Conservation (phyloP, 805 yeast species). For the Saturnispora gosingensis region DNA sequence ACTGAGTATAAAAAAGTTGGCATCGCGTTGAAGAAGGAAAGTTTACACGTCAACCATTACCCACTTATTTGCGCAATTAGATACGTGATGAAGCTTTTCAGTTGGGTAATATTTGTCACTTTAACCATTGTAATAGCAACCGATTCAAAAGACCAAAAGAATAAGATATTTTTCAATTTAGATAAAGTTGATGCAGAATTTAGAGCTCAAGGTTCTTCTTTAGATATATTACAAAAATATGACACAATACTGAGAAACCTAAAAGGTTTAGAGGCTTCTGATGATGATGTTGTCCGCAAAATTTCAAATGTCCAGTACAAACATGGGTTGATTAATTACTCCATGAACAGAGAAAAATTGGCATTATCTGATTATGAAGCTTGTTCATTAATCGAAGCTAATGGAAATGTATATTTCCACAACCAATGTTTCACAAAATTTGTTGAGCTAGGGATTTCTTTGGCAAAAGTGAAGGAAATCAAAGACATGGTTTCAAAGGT, state of each 20-base stretch:
- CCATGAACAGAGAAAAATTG: constrained; percentile 42
- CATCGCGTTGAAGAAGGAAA: neutral
- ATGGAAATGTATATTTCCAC: constrained; percentile 17
- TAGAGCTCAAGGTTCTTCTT: constrained; percentile 22
- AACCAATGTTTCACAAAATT: constrained; percentile 42
- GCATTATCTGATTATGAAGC: constrained; percentile 45
- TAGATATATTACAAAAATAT: constrained; percentile 24
- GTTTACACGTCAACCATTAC: neutral
- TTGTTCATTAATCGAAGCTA: constrained; percentile 34
- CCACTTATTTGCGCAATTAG: neutral
- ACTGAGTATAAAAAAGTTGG: neutral
- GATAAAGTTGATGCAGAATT: constrained; percentile 12
- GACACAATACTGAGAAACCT: constrained; percentile 19
- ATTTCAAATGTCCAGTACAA: constrained; percentile 42
- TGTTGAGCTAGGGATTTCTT: constrained; percentile 39
- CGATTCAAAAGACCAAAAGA: neutral
- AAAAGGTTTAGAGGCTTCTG: constrained; percentile 12
- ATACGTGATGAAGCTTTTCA: neutral
- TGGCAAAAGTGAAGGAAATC: constrained; percentile 30
- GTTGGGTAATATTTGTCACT: neutral
- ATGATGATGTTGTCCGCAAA: constrained; percentile 15
- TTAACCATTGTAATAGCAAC: neutral
- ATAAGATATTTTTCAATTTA: neutral
- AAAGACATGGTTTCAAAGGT: constrained; percentile 2
- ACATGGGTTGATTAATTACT: constrained; percentile 51